Evolutionary conservation across 345 rosid genomes (phyloP).

Genomic region (Raphanus raphanistrum): DNA sequence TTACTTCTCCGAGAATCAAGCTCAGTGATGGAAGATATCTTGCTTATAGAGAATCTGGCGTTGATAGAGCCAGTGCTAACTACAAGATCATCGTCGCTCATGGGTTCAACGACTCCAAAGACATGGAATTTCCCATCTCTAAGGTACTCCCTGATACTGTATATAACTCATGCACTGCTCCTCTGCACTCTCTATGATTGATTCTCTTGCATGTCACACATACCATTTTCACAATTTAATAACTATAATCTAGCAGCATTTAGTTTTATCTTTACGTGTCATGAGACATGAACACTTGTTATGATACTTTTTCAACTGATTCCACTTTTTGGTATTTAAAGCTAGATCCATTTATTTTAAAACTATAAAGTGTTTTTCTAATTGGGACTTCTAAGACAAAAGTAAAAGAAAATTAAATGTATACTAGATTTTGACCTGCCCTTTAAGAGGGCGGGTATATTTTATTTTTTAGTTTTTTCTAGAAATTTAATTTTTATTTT

Average conservation of each 20-base stretch:
- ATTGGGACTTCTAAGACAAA: neutral
- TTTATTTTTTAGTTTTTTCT: too few species aligned
- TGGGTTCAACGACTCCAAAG: conserved; percentile 72
- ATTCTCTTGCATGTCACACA: neutral
- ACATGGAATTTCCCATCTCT: conserved; percentile 48
- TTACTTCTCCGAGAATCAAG: conserved; percentile 68
- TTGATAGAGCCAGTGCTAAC: conserved; percentile 60
- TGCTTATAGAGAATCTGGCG: conserved; percentile 74
- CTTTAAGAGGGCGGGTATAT: too few species aligned
- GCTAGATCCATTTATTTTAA: neutral
- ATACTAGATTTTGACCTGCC: too few species aligned
- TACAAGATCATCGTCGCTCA: conserved; percentile 59
- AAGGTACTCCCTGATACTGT: conserved; percentile 43
- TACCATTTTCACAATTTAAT: neutral
- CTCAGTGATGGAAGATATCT: conserved; percentile 78
- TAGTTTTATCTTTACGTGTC: neutral
- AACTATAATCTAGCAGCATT: neutral
- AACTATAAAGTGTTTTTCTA: neutral
- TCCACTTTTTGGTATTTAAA: neutral
- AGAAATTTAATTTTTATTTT: too few species aligned
- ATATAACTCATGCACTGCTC: neutral
- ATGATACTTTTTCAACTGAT: neutral
- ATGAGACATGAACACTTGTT: neutral
- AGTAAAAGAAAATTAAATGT: too few species aligned
- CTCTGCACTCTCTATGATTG: neutral